Conservation (phyloP, 345 rosid species). For the Eucalyptus albens region DNA sequence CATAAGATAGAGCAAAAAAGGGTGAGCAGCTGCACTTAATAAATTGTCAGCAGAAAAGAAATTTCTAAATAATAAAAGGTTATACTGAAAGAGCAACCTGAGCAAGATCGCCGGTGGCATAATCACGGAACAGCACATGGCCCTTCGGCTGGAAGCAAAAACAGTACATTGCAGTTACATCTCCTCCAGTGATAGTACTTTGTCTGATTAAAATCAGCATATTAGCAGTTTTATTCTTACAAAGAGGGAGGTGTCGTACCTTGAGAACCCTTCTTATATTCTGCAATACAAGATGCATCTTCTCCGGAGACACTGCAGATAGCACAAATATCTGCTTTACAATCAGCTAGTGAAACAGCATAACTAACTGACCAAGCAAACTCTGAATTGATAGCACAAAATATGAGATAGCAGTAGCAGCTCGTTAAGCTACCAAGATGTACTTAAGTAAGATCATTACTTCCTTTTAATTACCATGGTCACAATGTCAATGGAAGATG, state of each 20-base stretch:
- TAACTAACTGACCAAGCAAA: neutral
- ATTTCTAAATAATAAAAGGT: neutral
- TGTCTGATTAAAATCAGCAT: neutral
- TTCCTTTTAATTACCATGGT: constrained; percentile 56
- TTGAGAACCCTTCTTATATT: constrained; percentile 66
- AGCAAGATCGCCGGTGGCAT: constrained; percentile 87
- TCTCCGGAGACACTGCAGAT: constrained; percentile 93
- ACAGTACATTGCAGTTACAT: neutral
- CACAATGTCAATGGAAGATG: constrained; percentile 76
- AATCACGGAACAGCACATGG: constrained; percentile 72
- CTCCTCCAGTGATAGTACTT: neutral
- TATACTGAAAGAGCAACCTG: constrained; percentile 35
- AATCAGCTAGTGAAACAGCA: neutral
- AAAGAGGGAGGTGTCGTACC: constrained; percentile 18
- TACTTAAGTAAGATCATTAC: neutral
- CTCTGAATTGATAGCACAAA: neutral
- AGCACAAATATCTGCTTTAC: constrained; percentile 83
- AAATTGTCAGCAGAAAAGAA: neutral
- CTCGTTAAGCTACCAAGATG: neutral
- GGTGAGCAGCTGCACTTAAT: neutral
- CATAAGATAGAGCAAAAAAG: neutral
- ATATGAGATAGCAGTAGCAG: neutral
- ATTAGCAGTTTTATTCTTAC: neutral
- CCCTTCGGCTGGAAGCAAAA: constrained; percentile 54
- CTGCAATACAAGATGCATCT: constrained; percentile 69